phyloP scores from a whole-genome alignment of 2,329 filamentous ascomycete species.

The Penicillium corylophilum region DNA sequence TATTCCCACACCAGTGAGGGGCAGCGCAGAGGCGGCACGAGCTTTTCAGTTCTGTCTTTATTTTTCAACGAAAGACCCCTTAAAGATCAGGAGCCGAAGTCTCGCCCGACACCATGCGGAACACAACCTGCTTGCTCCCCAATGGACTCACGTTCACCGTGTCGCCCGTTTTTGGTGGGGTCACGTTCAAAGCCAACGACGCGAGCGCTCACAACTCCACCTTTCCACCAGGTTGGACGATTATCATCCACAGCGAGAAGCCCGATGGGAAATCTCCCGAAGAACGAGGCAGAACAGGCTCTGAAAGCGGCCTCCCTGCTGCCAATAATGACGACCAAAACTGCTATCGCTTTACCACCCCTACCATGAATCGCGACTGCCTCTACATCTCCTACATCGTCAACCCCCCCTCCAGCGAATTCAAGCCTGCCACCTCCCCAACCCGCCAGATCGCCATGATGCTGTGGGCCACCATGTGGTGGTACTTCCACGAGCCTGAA shows the following conservation, averaged over 20 bases:
- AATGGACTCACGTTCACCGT: slow-evolving; percentile 84
- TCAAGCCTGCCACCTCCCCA: slow-evolving; percentile 74
- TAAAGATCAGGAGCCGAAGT: neutral
- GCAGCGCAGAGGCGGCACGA: slow-evolving; percentile 1
- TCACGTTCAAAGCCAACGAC: slow-evolving; percentile 84
- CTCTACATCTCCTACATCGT: slow-evolving; percentile 92
- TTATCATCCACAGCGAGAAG: slow-evolving; percentile 72
- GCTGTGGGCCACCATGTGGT: slow-evolving; percentile 90
- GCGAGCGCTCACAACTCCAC: slow-evolving; percentile 66
- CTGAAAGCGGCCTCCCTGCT: slow-evolving; percentile 15
- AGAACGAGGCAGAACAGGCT: slow-evolving; percentile 18
- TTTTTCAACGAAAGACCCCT: neutral
- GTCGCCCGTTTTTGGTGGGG: slow-evolving; percentile 83
- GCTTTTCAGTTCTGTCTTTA: neutral
- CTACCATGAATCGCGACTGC: slow-evolving; percentile 75
- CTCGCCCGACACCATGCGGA: slow-evolving; percentile 22
- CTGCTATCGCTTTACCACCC: slow-evolving; percentile 60
- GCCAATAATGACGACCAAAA: slow-evolving; percentile 33
- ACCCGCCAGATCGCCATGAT: slow-evolving; percentile 94
- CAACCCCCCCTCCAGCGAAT: slow-evolving; percentile 75
- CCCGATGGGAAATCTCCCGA: slow-evolving; percentile 32
- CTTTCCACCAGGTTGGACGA: slow-evolving; percentile 79
- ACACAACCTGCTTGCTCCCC: slow-evolving; percentile 60
- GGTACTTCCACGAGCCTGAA: slow-evolving; percentile 91
- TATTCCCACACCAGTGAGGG: slow-evolving; percentile 10